Percentiles rank a stretch among this genome's conserved stretches.
phyloP scores from a whole-genome alignment of 75 land plant species.

The Sequoia sempervirens region DNA sequence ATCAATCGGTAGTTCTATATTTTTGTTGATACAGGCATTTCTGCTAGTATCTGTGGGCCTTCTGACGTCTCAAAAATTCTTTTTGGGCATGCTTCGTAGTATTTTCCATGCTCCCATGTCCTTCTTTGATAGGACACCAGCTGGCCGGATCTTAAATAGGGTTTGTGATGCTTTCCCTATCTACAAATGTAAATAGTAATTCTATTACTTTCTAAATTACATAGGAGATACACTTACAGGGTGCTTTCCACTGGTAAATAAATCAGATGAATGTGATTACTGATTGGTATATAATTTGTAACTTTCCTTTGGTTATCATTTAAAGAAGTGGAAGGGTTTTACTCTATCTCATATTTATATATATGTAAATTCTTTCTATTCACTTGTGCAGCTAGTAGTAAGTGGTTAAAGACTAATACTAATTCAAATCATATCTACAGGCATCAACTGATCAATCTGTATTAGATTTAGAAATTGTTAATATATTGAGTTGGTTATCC shows the following conservation, averaged over 20 bases:
- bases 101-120: conserved; percentile 84
- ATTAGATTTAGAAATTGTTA: conserved; percentile 60
- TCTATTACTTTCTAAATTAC: neutral
- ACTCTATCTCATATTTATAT: neutral
- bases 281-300: neutral
- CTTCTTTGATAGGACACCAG: conserved; percentile 93
- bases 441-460: conserved; percentile 87
- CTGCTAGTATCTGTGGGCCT: conserved; percentile 60
- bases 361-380: neutral
- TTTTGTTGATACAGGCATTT: conserved; percentile 61
- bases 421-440: conserved; percentile 25
- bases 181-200: neutral
- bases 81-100: conserved; percentile 56
- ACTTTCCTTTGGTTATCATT: neutral
- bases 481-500: conserved; percentile 56
- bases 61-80: conserved; percentile 65
- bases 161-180: conserved; percentile 32
- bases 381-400: neutral
- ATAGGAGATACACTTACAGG: neutral
- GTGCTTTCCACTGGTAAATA: conserved; percentile 1
- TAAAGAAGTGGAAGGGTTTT: neutral
- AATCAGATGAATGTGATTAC: neutral
- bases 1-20: conserved; percentile 76
- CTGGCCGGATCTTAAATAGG: conserved; percentile 87
- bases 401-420: neutral